These are phyloP conservation scores for Cutaneotrichosporon daszewskae DNA, from an alignment of 1,284 basidiomycete genomes.

Conservation along the genomic window DNA sequence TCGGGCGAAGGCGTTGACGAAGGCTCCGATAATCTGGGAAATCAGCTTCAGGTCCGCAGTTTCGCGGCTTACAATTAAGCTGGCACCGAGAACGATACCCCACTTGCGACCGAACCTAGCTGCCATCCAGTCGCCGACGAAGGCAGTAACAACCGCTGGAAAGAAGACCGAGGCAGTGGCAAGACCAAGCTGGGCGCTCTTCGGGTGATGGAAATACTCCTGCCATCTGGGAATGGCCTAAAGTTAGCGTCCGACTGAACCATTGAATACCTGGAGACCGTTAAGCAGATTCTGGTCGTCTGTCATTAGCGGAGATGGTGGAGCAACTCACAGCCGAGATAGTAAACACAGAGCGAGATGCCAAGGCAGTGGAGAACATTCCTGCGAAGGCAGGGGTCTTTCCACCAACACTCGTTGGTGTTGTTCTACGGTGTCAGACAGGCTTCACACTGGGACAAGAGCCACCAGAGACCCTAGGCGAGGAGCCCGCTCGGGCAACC, in stretches of 20 bases:
- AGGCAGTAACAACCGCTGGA: conserved; percentile 23
- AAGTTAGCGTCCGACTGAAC: too few species aligned
- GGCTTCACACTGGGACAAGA: too few species aligned
- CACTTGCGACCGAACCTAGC: conserved; percentile 18
- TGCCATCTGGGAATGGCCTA: conserved; percentile 24
- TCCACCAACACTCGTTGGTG: conserved; percentile 14
- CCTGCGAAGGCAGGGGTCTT: conserved; percentile 12
- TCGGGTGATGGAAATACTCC: conserved; percentile 24
- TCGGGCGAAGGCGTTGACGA: conserved; percentile 17
- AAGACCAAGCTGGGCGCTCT: conserved; percentile 22
- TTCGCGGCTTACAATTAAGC: conserved; percentile 14
- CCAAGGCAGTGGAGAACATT: conserved; percentile 16
- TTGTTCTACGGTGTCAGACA: conserved; percentile 9
- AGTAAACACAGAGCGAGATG: conserved; percentile 16
- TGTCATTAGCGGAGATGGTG: not conserved
- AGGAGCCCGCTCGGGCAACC: too few species aligned
- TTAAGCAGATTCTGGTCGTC: conserved; percentile 25
- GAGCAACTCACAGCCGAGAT: conserved; percentile 12
- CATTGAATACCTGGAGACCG: too few species aligned
- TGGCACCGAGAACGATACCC: conserved; percentile 23
- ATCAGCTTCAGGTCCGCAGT: conserved; percentile 8
- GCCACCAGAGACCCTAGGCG: too few species aligned
- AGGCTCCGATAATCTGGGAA: conserved; percentile 10
- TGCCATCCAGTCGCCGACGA: conserved; percentile 20
- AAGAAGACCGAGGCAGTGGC: conserved; percentile 25